Base-by-base conservation (phyloP, 495 filamentous ascomycete species). In the Pyrenula massariospora region DNA sequence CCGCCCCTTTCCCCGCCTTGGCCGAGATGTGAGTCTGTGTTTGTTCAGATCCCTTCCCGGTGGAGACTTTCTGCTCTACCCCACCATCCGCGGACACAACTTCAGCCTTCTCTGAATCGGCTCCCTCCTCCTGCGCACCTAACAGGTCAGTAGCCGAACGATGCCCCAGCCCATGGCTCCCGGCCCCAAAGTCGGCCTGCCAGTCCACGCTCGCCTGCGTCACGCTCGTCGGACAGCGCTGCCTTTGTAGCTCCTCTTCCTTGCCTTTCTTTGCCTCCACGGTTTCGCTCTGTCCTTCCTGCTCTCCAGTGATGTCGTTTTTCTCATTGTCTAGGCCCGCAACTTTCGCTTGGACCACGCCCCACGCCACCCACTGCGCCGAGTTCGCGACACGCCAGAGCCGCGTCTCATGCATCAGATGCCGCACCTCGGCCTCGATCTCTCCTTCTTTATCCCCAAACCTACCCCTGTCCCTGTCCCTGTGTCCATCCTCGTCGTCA, bases 291-390 rank as follows among this genome's bases (percentile, higher is more conserved):
- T 5, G 31, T 42, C 15, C 19, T 22, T 53, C 54, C 19, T 56
- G 5, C 23, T 56, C 56, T 56, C 8, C 54, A 23, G 22, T 23
- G 5, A 10, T 5, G 15, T 22, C 22, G 3, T 64, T 60, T 20
- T 8, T 31, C 22, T 72, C 70, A 82, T 71, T 15, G 15, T 15
- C 31, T 5, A 42, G 31, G 2, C 81, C 89, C 0, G 86, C 79
- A 3, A 89, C 75, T 65, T 92, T 92, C 23, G 93, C 92, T 72
- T 97, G 94, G 54, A 97, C 85, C 51, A 96, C 88, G 24, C 93
- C 93, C 93, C 94, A 99, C 1, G 88, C 87, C 23, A 91, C 83
- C 94, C 94, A 99, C 66, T 90, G 84, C 1, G 89, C 91, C 20
- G 85, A 87, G 66, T 89, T 90, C 2, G 89, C 87, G 2, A 86